Base-by-base conservation (phyloP, 768 basidiomycete genomes). In the Chiua virens region DNA sequence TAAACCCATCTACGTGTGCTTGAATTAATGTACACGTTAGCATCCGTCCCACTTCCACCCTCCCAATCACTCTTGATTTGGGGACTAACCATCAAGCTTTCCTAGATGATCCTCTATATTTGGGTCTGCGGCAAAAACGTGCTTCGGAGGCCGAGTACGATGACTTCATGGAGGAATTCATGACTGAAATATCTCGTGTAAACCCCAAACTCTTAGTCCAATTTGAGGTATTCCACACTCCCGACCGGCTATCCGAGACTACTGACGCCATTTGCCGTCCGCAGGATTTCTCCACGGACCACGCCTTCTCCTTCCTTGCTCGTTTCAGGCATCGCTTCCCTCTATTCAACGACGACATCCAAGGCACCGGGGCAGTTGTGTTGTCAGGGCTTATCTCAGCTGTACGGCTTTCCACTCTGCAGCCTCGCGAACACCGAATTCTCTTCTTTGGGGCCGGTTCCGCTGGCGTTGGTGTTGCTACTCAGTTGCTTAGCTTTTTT, bases 381-480 rank as follows among this genome's bases (percentile, higher is more conserved):
- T 83, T 98, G 45, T 86, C 86, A 46, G 95, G 95, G 5, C 87
- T 96, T 73, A 66, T 94, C 61, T 92, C 92, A 59, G 95, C 94
- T 35, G 90, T 91, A 21, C 84, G 82, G 54, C 75, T 92, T 34
- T 79, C 89, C 1, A 83, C 84, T 18, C 70, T 72, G 8, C 78
- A 87, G 8, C 73, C 92, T 36, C 73, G 75, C 30, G 80, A 85
- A 27, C 94, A 96, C 63, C 82, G 85, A 35, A 91, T 97, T 61
- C 81, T 96, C 38, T 96, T 98, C 79, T 86, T 92, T 48, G 95
- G 95, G 17, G 92, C 94, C 5, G 95, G 95, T 6, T 89, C 86
- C 22, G 90, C 92, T 3, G 94, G 92, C 55, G 89, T 97, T 47
- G 95, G 94, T 41, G 94, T 98, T 40, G 94, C 87, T 50, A 85